A percentile compares a stretch with the other conserved stretches of the same genome.
Conservation (phyloP, 139 green algal genomes). For the Deuterostichococcus epilithicus region DNA sequence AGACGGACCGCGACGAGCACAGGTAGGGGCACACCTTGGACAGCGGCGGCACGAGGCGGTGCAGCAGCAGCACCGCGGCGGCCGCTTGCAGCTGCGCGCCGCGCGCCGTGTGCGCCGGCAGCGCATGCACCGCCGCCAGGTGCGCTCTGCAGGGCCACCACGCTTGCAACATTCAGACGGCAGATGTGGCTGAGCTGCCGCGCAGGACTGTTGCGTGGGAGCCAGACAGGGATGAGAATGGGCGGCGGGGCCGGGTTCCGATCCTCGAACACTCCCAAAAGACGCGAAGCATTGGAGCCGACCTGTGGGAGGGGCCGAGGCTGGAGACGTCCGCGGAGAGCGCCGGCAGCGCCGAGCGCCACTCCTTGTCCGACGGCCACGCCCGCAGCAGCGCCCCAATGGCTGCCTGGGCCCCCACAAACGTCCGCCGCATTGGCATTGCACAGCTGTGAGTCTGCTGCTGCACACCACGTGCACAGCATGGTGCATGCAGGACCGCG, state of each 20-base stretch:
- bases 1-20: too few species aligned
- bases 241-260: too few species aligned
- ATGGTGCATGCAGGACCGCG: too few species aligned
- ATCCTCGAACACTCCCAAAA: too few species aligned
- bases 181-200: too few species aligned
- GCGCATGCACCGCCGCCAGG: slow-evolving; percentile 7
- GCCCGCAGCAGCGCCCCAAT: slow-evolving; percentile 1
- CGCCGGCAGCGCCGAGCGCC: background rate
- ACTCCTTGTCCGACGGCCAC: background rate
- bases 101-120: slow-evolving; percentile 7
- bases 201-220: too few species aligned
- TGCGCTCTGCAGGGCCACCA: background rate
- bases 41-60: background rate
- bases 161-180: too few species aligned
- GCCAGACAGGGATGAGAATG: too few species aligned
- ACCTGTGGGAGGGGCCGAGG: background rate
- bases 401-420: slow-evolving; percentile 3
- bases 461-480: background rate
- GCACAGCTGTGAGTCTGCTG: background rate
- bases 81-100: slow-evolving; percentile 5
- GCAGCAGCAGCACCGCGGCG: slow-evolving; percentile 6
- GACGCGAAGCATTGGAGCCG: too few species aligned
- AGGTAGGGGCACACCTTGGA: too few species aligned
- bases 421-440: background rate
- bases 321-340: background rate